These are phyloP conservation scores for Solanum ossicruentum DNA, from an alignment of 257 asterid species.

Conservation along the genomic window DNA sequence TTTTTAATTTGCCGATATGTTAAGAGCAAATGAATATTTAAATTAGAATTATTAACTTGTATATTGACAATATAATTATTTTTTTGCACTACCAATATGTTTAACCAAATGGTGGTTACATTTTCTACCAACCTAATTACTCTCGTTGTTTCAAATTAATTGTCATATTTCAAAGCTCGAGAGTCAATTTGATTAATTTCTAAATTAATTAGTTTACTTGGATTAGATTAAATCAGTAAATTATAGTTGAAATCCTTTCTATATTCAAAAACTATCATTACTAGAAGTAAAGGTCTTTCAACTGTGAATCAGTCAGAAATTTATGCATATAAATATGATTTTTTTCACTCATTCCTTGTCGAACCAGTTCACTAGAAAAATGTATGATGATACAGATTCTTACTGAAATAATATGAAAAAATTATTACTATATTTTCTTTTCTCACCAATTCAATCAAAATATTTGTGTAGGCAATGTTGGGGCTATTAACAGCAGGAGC, in stretches of 20 bases:
- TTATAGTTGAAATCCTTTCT: neutral
- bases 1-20: neutral
- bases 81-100: neutral
- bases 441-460: too few relatives aligned
- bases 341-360: too few relatives aligned
- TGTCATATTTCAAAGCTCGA: neutral
- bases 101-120: neutral
- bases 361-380: too few relatives aligned
- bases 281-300: too few relatives aligned
- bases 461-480: slow-evolving; percentile 26
- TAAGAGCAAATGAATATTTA: neutral
- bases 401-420: too few relatives aligned
- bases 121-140: neutral
- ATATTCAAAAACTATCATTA: too few relatives aligned
- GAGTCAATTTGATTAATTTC: neutral
- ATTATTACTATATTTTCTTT: too few relatives aligned
- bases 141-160: neutral
- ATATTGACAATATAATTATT: neutral
- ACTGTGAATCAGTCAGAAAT: too few relatives aligned
- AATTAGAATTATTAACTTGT: neutral
- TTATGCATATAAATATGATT: too few relatives aligned
- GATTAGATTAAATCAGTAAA: neutral
- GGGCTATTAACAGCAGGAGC: slow-evolving; percentile 52
- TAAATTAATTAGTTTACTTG: neutral
- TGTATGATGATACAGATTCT: too few relatives aligned